Conservation (phyloP, 1,284 basidiomycete species). For the Filobasidium uniguttulatum region DNA sequence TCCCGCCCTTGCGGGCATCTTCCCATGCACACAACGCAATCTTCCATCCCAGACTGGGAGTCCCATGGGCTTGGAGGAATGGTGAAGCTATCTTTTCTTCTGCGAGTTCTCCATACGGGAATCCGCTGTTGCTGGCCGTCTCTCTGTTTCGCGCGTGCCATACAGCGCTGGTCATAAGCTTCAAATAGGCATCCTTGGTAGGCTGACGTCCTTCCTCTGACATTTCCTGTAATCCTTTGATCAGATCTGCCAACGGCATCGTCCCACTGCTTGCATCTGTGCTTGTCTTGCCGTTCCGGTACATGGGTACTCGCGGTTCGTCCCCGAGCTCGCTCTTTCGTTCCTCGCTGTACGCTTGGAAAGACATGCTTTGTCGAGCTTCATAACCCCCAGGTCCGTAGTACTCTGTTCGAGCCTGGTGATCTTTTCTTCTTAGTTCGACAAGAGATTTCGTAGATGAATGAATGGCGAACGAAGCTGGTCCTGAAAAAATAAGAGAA, state of each 20-base stretch:
- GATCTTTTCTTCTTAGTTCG: background rate
- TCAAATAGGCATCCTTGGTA: constrained; percentile 21
- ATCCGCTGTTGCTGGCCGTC: too few relatives aligned
- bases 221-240: constrained; percentile 18
- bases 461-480: too few relatives aligned
- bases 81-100: background rate
- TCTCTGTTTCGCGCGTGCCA: background rate
- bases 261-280: background rate
- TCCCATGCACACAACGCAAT: constrained; percentile 23
- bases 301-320: background rate
- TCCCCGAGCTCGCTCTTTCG: background rate
- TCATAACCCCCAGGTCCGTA: constrained; percentile 3
- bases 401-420: constrained; percentile 8
- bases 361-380: background rate
- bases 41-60: constrained; percentile 22
- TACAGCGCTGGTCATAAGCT: background rate
- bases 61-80: background rate
- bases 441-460: too few relatives aligned
- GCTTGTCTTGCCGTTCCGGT: background rate
- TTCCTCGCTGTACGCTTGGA: background rate
- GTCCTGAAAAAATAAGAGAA: too few relatives aligned
- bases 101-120: constrained; percentile 3
- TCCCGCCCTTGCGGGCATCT: constrained; percentile 23
- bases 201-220: constrained; percentile 19
- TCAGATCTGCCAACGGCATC: constrained; percentile 16